Evolutionary conservation across 148 eudicot genomes (phyloP).

Genomic region (Rhododendron ferrugineum): DNA sequence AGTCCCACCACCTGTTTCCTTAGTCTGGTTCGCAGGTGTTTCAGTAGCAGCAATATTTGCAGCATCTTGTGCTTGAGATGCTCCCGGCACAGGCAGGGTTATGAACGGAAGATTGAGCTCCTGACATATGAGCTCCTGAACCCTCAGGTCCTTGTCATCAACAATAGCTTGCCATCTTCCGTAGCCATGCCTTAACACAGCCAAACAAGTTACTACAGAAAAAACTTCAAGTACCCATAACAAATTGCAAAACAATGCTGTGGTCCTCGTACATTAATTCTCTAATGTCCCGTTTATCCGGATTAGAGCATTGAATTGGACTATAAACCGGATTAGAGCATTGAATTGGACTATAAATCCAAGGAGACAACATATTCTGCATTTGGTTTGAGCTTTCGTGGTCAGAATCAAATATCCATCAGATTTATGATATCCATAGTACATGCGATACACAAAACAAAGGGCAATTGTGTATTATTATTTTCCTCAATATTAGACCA

Average conservation of each 20-base stretch:
- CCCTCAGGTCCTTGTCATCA: slow-evolving; percentile 76
- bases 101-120: slow-evolving; percentile 76
- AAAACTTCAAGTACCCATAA: not conserved
- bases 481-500: not conserved
- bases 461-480: not conserved
- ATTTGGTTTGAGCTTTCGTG: not conserved
- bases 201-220: not conserved
- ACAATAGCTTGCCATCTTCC: slow-evolving; percentile 99
- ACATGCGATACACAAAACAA: not conserved
- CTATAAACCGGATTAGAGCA: not conserved
- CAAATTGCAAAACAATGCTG: not conserved
- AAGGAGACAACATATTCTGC: not conserved
- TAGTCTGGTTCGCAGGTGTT: slow-evolving; percentile 30
- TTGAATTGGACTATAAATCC: not conserved
- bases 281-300: not conserved
- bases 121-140: slow-evolving; percentile 81
- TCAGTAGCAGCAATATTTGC: slow-evolving; percentile 27
- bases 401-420: not conserved
- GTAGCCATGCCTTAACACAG: slow-evolving; percentile 77
- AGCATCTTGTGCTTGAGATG: slow-evolving; percentile 42
- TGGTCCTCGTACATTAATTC: not conserved
- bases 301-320: not conserved
- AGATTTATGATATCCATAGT: not conserved
- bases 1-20: slow-evolving; percentile 38
- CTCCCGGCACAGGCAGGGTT: slow-evolving; percentile 45